Evolutionary conservation across 208 protist species (phyloP).

Genomic region (Acanthamoeba triangularis): DNA sequence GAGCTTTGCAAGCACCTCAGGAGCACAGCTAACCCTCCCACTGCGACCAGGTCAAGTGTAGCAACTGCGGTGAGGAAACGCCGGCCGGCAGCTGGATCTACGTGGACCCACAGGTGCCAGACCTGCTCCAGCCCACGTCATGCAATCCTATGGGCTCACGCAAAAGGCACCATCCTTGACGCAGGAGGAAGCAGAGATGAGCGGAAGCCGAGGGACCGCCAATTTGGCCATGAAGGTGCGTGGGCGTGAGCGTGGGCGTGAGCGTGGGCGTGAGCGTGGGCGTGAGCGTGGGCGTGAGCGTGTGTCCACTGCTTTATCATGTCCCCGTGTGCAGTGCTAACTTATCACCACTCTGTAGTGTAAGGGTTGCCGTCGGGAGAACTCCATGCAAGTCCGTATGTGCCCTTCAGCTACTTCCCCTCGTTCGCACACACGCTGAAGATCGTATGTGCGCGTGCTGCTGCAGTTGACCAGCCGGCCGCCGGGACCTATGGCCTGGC

Average conservation of each 20-base stretch:
- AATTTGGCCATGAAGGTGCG: conserved; percentile 60
- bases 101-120: background rate
- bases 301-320: too few species aligned
- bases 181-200: conserved; percentile 57
- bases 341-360: background rate
- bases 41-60: conserved; percentile 29
- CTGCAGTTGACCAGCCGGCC: background rate
- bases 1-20: background rate
- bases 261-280: too few species aligned
- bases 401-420: background rate
- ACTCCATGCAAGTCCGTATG: conserved; percentile 52
- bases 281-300: too few species aligned
- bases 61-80: conserved; percentile 57
- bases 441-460: background rate
- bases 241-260: too few species aligned
- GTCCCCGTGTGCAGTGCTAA: too few species aligned
- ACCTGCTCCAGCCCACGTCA: background rate
- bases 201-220: conserved; percentile 27
- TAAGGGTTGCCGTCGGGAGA: conserved; percentile 22
- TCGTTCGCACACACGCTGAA: background rate
- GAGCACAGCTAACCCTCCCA: too few species aligned
- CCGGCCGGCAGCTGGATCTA: conserved; percentile 39
- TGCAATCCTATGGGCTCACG: background rate
- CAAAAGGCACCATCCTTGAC: background rate
- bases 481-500: background rate